Base-by-base conservation (phyloP, 2,329 filamentous ascomycete genomes). In the Macrophomina phaseolina region DNA sequence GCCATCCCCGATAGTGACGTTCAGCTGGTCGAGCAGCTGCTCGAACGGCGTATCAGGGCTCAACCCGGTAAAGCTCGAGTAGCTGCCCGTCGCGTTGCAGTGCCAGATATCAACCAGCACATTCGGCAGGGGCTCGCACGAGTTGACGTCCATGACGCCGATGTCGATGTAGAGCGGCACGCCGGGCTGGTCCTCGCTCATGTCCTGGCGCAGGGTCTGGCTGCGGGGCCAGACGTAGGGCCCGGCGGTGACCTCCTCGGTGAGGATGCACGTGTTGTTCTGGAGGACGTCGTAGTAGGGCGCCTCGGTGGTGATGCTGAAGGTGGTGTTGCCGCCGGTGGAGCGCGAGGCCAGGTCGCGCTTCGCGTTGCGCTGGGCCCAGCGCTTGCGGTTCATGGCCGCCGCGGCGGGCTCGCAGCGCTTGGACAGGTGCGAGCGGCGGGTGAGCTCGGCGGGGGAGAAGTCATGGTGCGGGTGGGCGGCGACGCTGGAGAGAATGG, bases 101-200 rank as follows among this genome's bases (percentile, higher is more conserved):
- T 49, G 46, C 58, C 79, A 81, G 65, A 81, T 67, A 32, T 81
- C 79, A 30, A 77, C 70, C 40, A 77, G 75, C 52, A 78, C 69
- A 3, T 77, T 70, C 1, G 74, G 62, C 23, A 80, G 70, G 1
- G 79, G 80, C n/a, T 81, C 74, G 70, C 80, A 81, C 48, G 79
- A 80, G 16, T 74, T 73, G 55, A 78, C 76, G 69, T 82, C 73
- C 38, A 81, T 75, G 34, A 81, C 67, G 69, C 81, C 78, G 61
- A 79, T 75, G 64, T 81, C 79, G 64, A 81, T 73, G 64, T 75
- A 75, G n/a, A 82, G 70, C n/a, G 77, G 75, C 11, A 81, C 73
- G 60, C 79, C 79, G 1, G 53, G 67, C 68, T 81, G 73, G 18
- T 69, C 72, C 23, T 81, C 78, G 5, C 67, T 69, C 53, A 81